Percentiles rank a stretch among this genome's conserved stretches.
Conservation (phyloP, 441 rosid genomes). For the Bocquillonia castaneifolia region DNA sequence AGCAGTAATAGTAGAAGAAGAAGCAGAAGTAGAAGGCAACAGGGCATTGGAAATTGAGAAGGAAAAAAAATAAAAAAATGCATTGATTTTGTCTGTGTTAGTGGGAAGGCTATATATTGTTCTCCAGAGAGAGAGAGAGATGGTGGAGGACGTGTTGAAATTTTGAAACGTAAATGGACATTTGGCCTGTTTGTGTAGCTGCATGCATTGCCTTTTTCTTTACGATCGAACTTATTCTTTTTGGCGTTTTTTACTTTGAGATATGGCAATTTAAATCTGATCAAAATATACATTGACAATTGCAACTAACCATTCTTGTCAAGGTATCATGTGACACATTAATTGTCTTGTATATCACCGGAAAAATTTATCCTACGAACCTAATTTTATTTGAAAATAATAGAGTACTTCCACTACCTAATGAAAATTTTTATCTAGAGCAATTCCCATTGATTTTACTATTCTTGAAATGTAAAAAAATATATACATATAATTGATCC, state of each 20-base stretch:
- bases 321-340: too few species aligned
- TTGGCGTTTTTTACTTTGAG: neutral
- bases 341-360: too few species aligned
- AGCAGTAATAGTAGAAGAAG: too few species aligned
- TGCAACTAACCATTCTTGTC: too few species aligned
- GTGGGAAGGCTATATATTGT: slow-evolving; percentile 3
- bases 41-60: slow-evolving; percentile 3
- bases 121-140: neutral
- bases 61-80: neutral
- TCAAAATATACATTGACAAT: neutral
- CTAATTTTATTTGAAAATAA: too few species aligned
- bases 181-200: slow-evolving; percentile 11
- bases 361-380: too few species aligned
- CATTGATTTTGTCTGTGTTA: neutral
- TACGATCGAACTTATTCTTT: neutral
- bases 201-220: slow-evolving; percentile 12
- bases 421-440: too few species aligned
- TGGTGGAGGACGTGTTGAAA: slow-evolving; percentile 19
- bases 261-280: neutral
- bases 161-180: slow-evolving; percentile 4
- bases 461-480: too few species aligned
- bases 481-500: too few species aligned
- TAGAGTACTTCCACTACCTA: too few species aligned
- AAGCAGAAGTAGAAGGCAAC: neutral
- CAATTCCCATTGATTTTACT: too few species aligned